Evolutionary conservation across 1,139 yeast genomes (phyloP).

Genomic region (Diutina catenulata): DNA sequence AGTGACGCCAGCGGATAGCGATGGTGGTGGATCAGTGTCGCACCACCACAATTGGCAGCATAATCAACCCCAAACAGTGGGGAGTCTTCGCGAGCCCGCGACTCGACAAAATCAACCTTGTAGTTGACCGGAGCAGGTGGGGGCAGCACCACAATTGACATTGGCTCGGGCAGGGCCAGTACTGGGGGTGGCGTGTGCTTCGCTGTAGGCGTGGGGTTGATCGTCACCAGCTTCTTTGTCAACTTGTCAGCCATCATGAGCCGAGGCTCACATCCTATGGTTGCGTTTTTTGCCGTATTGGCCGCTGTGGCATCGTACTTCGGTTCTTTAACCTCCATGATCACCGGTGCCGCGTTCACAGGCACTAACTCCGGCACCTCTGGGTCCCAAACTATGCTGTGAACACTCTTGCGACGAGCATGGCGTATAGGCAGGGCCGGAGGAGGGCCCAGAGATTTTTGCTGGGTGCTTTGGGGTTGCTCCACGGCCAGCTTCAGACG

Average conservation of each 20-base stretch:
- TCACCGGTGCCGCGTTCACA: too few species aligned
- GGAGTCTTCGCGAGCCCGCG: not conserved
- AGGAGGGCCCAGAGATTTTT: too few species aligned
- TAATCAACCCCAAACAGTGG: not conserved
- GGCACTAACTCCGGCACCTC: too few species aligned
- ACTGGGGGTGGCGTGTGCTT: not conserved
- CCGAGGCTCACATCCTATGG: not conserved
- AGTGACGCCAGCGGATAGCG: slow-evolving; percentile 1
- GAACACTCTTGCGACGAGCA: not conserved
- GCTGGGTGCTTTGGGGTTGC: too few species aligned
- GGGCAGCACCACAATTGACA: not conserved
- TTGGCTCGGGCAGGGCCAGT: not conserved
- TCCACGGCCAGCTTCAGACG: too few species aligned
- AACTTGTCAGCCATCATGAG: not conserved
- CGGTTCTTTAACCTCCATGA: too few species aligned
- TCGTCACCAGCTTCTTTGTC: not conserved
- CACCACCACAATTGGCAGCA: too few species aligned
- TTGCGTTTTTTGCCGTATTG: too few species aligned
- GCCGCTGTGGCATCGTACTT: too few species aligned
- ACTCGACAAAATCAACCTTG: not conserved
- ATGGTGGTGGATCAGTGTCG: not conserved
- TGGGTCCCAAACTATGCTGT: too few species aligned
- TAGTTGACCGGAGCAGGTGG: not conserved
- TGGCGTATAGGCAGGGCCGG: not conserved
- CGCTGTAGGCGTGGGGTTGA: not conserved